Evolutionary conservation across 1,284 basidiomycete genomes (phyloP), one percentile per base, ranked within the genome.

Genomic region (Golubevia pallescens): DNA sequence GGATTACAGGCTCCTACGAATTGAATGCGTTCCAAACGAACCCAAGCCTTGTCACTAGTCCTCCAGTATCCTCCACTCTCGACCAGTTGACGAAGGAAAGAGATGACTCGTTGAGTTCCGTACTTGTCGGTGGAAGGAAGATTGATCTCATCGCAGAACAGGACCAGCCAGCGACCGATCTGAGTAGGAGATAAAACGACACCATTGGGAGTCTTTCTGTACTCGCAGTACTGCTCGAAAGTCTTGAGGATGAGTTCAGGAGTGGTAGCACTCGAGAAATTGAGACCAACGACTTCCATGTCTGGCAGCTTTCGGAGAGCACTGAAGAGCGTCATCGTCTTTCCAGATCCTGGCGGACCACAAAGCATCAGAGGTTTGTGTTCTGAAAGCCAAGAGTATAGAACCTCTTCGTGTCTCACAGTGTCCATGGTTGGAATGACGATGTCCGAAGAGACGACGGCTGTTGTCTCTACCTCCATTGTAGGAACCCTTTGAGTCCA

Each of bases 131-230:
- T 90, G 2, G 97, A 94, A 0, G 97, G 97, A 19, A 99, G 87
- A 84, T 99, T 99, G 88, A 99, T 99, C 87, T 99, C 97, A 86
- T 99, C 97, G 86, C 97, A 99, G 88, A 99, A 99, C 16, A 99
- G 92, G 38, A 99, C 96, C 61, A 99, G 89, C 96, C 97, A 99
- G 54, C 95, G 91, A 10, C 97, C 96, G 69, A 98, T 95, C 85
- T 98, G 95, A 0, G 92, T 88, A 5, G 97, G 97, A 1, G 95
- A 92, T 62, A 99, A 90, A 52, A 98, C 90, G 52, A 97, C 93
- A 16, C 97, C 97, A 78, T 95, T 97, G 0, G 96, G 94, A 4
- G 97, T 99, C 87, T 99, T 98, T 70, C 94, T 90, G 85, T 97
- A 98, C 87, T 99, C 97, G 88, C 97, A 99, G 85, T 99, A 97